Base-by-base conservation (phyloP, 2,329 filamentous ascomycete species). In the Clarireedia hainanense region DNA sequence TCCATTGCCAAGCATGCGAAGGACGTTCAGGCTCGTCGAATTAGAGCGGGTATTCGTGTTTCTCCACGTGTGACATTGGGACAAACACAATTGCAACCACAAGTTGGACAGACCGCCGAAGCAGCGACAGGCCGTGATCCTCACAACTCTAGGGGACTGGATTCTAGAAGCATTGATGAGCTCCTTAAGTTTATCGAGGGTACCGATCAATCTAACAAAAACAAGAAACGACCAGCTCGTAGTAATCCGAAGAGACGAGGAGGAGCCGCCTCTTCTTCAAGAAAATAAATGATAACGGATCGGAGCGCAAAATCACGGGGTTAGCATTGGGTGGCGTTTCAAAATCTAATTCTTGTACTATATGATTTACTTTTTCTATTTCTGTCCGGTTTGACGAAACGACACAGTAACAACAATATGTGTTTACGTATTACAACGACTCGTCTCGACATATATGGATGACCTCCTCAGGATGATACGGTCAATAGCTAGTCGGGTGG, bases 151-250 rank as follows among this genome's bases (percentile, higher is more conserved):
- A 55, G 60, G 47, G 73, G 71, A 52, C 75, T 91, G 48, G 89
- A 95, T 69, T 83, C 86, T 55, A 81, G 91, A 65, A 96, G 85
- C 73, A 91, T 99, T 60, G 91, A 97, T 65, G 92, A 99, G 71
- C 76, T 99, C 42, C 78, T 99, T 69, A 89, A 88, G 72, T 97
- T 92, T 72, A 97, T 99, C 64, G 94, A 97, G 72, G 92, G 91
- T 45, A 76, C 72, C 15, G 80, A 83, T 59, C 75, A 78, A 66
- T 74, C 75, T 61, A 73, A 74, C 65, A 72, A 55, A 23, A 64
- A 68, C n/a, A 85, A 84, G 73, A 83, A 83, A 70, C 75, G 77
- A 49, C 68, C 76, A 23, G 72, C 74, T 52, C 75, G 77, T 27
- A 75, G 74, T 60, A 82, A 81, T 60, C 80, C 80, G 10, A 84